These are phyloP conservation scores for Rhizopus sp. DNA, from an alignment of 371 early-diverging fungal species.

Conservation along the genomic window DNA sequence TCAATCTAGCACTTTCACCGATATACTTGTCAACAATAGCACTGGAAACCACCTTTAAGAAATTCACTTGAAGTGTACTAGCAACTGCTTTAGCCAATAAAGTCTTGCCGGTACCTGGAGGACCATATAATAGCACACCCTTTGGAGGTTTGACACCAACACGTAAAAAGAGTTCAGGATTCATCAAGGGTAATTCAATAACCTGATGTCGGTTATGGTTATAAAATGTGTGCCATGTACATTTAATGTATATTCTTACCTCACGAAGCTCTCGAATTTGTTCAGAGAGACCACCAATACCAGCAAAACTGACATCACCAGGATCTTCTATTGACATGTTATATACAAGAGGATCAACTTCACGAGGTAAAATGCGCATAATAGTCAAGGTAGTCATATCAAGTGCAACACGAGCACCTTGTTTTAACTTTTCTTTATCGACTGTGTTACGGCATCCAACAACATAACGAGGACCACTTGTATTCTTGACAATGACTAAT, in stretches of 20 bases:
- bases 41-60: conserved; percentile 96
- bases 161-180: conserved; percentile 98
- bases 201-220: conserved; percentile 38
- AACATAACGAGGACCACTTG: conserved; percentile 98
- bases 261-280: conserved; percentile 99
- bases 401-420: conserved; percentile 96
- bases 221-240: background rate
- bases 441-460: conserved; percentile 98
- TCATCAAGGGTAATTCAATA: conserved; percentile 98
- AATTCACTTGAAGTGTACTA: conserved; percentile 95
- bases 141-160: conserved; percentile 99
- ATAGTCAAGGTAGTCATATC: conserved; percentile 99
- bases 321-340: conserved; percentile 99
- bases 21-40: conserved; percentile 99
- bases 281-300: conserved; percentile 97
- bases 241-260: conserved; percentile 42
- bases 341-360: conserved; percentile 99
- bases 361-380: conserved; percentile 98
- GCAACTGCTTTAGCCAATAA: conserved; percentile 98
- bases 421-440: conserved; percentile 90
- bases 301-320: conserved; percentile 94
- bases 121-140: conserved; percentile 99
- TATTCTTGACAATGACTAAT: conserved; percentile 97
- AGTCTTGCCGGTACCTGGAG: conserved; percentile 96
- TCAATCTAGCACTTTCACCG: conserved; percentile 97